A percentile compares a stretch with the other conserved stretches of the same genome.
phyloP scores from a whole-genome alignment of 108 stramenopile genomes.

The Nitzschia sp. region DNA sequence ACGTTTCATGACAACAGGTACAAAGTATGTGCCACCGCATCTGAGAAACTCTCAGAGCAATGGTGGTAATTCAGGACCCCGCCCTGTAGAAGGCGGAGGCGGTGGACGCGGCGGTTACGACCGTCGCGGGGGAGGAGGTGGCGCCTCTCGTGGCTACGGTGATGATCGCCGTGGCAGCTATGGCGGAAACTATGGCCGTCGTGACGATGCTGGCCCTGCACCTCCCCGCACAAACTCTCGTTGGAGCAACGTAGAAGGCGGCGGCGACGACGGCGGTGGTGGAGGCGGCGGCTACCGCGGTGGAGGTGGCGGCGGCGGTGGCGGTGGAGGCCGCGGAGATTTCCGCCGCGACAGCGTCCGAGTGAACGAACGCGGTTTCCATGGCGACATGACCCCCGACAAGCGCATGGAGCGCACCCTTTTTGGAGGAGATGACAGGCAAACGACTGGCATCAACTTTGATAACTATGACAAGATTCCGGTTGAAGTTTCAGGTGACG shows the following conservation, averaged over 20 bases:
- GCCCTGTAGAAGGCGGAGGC: conserved; percentile 44
- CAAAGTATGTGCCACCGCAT: conserved; percentile 94
- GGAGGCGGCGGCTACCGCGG: conserved; percentile 29
- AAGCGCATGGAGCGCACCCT: conserved; percentile 74
- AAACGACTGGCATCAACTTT: conserved; percentile 99
- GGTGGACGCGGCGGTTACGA: conserved; percentile 27
- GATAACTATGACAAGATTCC: conserved; percentile 99
- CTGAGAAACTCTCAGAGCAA: conserved; percentile 88
- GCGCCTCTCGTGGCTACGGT: conserved; percentile 32
- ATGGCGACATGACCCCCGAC: conserved; percentile 83
- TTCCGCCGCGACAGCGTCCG: conserved; percentile 31
- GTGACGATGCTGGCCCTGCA: conserved; percentile 25
- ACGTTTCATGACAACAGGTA: conserved; percentile 47
- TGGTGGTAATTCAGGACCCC: conserved; percentile 40
- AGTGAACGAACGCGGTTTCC: conserved; percentile 80
- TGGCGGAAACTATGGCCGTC: conserved; percentile 25
- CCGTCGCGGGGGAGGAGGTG: conserved; percentile 30
- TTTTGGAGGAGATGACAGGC: conserved; percentile 75
- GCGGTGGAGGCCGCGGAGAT: conserved; percentile 37
- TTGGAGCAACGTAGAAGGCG: conserved; percentile 45
- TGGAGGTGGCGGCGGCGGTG: conserved; percentile 42
- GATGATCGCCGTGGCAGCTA: conserved; percentile 41
- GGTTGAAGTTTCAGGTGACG: conserved; percentile 88
- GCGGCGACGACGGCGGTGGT: conserved; percentile 41
- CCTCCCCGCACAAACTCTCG: conserved; percentile 51